phyloP scores from a whole-genome alignment of 257 asterid genomes.

The Leonotis leonurus region DNA sequence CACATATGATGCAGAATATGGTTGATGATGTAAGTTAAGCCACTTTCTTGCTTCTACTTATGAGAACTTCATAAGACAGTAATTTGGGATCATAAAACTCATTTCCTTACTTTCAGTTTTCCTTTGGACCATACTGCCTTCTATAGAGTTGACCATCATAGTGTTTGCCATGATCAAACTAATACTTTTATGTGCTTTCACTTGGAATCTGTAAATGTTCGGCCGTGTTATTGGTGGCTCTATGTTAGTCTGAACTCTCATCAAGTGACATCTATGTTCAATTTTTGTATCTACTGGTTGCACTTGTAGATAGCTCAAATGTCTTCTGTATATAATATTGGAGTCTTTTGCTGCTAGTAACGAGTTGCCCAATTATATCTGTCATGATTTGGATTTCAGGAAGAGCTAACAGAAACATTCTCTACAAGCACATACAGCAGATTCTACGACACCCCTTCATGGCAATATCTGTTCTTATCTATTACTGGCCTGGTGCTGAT shows the following conservation, averaged over 20 bases:
- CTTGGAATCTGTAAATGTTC: background rate
- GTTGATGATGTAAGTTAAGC: slow-evolving; percentile 44
- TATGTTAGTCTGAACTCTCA: background rate
- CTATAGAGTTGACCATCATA: background rate
- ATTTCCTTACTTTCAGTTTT: background rate
- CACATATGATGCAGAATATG: slow-evolving; percentile 26
- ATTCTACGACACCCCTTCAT: slow-evolving; percentile 27
- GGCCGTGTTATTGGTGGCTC: background rate
- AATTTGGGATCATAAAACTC: background rate
- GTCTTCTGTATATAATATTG: background rate
- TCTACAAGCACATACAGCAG: slow-evolving; percentile 13
- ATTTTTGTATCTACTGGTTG: background rate
- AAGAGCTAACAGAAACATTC: slow-evolving; percentile 10
- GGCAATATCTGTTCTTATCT: slow-evolving; percentile 36
- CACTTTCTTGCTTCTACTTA: background rate
- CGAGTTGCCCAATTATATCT: background rate
- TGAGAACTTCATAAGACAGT: background rate
- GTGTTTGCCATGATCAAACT: background rate
- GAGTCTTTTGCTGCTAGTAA: background rate
- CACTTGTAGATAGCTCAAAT: background rate
- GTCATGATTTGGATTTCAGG: slow-evolving; percentile 36
- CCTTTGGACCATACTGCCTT: background rate
- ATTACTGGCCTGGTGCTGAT: slow-evolving; percentile 31
- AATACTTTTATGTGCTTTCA: background rate
- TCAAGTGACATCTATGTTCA: too few species aligned